Evolutionary conservation across 2,329 filamentous ascomycete species (phyloP), one percentile per base, ranked within the genome.

Genomic region (Seiridium cupressi): DNA sequence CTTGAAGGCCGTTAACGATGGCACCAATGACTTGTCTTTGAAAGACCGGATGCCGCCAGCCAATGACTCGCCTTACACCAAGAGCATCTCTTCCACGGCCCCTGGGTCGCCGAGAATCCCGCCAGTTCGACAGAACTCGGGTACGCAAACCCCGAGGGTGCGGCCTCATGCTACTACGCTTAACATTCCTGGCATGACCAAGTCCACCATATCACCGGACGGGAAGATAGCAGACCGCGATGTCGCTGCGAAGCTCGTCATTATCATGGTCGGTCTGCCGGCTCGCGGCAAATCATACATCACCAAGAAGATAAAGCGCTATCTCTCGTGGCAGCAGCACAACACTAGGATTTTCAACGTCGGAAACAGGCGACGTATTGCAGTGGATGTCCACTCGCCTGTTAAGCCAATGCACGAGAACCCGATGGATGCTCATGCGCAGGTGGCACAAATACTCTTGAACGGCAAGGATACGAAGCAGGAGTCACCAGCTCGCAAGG

Each of bases 281-380:
- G 95, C 95, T 8, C 84, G 95, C 69, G 95, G 95, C 72, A 99
- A 99, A 79, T 97, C 93, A 59, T 99, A 99, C 77, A 96, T 99
- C 70, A 98, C 95, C 63, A 98, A 98, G 81, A 99, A 99, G 79
- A 85, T 99, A 64, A 91, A 95, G 61, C 86, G 95, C 63, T 99
- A 98, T 73, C 80, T 99, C 55, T 94, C 96, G 55, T 99, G 95
- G 95, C 88, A 97, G 70, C 95, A 99, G 72, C 94, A 99, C 76
- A 92, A 97, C 70, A 95, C 93, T 10, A 86, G 84, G 66, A 97
- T 99, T 68, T 99, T 99, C 85, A 99, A 99, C 70, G 95, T 99
- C 44, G 95, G 95, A 62, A 94, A 97, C 75, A 85, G 93, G 70
- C 85, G 95, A 68, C 89, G 95, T 68, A 86, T 93, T 55, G 92